Base-by-base conservation (phyloP, 768 basidiomycete species). In the Phaeotremella fagi region DNA sequence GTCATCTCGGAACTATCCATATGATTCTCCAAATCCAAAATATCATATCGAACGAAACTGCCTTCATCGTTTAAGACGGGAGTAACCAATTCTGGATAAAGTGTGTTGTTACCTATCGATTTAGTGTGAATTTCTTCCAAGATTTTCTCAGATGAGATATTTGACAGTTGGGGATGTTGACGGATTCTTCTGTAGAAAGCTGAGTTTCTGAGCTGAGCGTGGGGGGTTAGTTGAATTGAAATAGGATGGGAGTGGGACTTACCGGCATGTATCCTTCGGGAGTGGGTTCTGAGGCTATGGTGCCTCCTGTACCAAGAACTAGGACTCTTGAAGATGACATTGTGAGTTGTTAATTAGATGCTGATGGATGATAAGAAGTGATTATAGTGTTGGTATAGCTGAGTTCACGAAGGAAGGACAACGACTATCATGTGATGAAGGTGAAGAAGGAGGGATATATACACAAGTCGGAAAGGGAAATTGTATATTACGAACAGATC, bases 1-100 rank as follows among this genome's bases (percentile, higher is more conserved):
- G 68, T 70, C 68, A 70, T 70, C 52, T 70, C 68, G 28, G 54
- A 57, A 47, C 64, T 66, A 36, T 70, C 68, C 58, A 70, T 55
- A 60, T 66, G 65, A 43, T 54, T 54, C 37, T 66, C 65, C 54
- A 70, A 33, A 54, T 70, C 68, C 53, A 66, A 36, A 11, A 70
- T 70, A 47, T 70, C 68, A 53, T 70, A 70, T 25, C 54, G 49
- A 33, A 55, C 55, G 3, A 51, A 57, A 23, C 25, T n/a, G 6
- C 65, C 68, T 2, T 59, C 16, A 33, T 66, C 61, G 26, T 62
- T 55, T 35, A 70, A 43, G 16, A 57, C 48, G 12, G 68, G 68
- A 9, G 68, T 70, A 12, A 53, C 52, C 27, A 70, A 38, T 16
- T 28, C 42, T 7, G 68, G 68, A 38, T 66, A 70, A 11, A 38